Evolutionary conservation across 2,329 filamentous ascomycete genomes (phyloP), one percentile per base, ranked within the genome.

Genomic region (Fusarium zealandicum): DNA sequence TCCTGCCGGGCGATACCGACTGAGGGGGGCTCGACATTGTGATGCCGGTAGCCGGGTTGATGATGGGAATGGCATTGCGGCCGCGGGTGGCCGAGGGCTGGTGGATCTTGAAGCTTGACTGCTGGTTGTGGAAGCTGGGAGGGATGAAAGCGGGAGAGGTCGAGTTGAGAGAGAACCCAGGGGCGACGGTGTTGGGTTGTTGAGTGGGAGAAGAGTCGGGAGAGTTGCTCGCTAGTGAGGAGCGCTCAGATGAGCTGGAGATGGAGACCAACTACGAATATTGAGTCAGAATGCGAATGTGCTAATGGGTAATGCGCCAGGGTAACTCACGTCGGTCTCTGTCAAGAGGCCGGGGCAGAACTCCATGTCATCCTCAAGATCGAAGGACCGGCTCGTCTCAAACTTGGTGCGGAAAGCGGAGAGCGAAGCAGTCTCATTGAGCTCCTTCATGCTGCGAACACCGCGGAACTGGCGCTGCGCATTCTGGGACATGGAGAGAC

Each of bases 11-110:
- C 37, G 84, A 87, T 37, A 87, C 82, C 55, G 85, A 87, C 35
- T 88, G 88, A 20, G 93, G 92, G 65, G 93, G 93, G 79, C 92
- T 96, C 51, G 92, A 88, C 80, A 97, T 89, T 70, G 86, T 85
- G 74, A 92, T 87, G 70, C 95, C 92, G 51, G 93, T 97, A 66
- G 85, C 90, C 48, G 95, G 95, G 81, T 99, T 96, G 76, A 98
- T 91, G 73, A 99, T 99, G 54, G 93, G 93, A 65, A 98, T 98
- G 70, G 95, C 92, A 75, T 97, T 98, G 76, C 92, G 91, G 53
- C 89, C 86, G 66, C 95, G 90, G 61, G 93, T 91, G 58, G 93
- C 91, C 58, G 93, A 83, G 57, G 93, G 92, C 80, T 97, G 93
- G 77, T 96, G 92, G 59, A 96, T 82, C 79, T 96, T 97, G 67